Percentiles rank a stretch among this genome's conserved stretches.
Conservation (phyloP, 768 basidiomycete genomes). For the Phaeolepiota aurea region DNA sequence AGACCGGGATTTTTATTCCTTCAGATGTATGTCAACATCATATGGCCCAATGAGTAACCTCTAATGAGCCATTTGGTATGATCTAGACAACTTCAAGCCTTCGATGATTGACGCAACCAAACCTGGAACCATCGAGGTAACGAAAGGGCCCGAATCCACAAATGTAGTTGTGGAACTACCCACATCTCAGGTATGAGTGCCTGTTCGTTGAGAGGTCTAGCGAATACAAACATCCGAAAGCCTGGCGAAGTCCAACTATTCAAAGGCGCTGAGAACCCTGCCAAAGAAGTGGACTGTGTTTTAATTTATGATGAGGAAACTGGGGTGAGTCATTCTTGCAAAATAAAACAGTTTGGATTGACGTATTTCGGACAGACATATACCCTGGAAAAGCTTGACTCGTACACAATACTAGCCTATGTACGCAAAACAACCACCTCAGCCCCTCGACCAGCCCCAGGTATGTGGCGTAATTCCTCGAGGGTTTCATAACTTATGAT, state of each 20-base stretch:
- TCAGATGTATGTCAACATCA: conserved; percentile 49
- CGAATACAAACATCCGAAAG: conserved; percentile 17
- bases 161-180: conserved; percentile 57
- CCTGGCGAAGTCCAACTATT: conserved; percentile 47
- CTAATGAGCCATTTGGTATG: neutral
- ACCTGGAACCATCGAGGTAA: conserved; percentile 59
- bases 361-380: conserved; percentile 38
- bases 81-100: conserved; percentile 69
- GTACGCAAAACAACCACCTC: conserved; percentile 31
- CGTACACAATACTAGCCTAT: conserved; percentile 45
- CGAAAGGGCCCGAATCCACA: conserved; percentile 41
- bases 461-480: conserved; percentile 17
- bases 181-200: conserved; percentile 46
- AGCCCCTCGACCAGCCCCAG: conserved; percentile 18
- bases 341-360: neutral
- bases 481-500: conserved; percentile 7
- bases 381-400: conserved; percentile 71
- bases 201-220: neutral
- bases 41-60: too few relatives aligned
- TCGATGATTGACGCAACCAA: conserved; percentile 57
- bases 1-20: conserved; percentile 67
- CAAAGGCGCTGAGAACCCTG: conserved; percentile 44
- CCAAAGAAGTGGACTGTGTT: conserved; percentile 69
- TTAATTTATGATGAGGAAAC: conserved; percentile 74
- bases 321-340: conserved; percentile 35